Percentiles rank a stretch among this genome's conserved stretches.
These are phyloP conservation scores for Globisporangium recalcitrans DNA, from an alignment of 352 stramenopile species.

Conservation along the genomic window DNA sequence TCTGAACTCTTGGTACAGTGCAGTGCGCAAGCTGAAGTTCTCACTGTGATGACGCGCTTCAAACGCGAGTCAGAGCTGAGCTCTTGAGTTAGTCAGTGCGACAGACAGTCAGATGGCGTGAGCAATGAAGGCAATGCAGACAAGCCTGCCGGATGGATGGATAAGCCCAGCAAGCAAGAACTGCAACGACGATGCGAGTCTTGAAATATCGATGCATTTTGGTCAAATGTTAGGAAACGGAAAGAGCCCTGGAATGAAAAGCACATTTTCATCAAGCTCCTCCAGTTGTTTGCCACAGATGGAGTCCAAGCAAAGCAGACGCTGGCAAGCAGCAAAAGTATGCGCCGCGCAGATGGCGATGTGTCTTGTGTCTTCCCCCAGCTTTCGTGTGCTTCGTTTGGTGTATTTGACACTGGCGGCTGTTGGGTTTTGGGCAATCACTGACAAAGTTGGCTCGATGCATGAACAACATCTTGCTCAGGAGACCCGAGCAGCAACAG, in stretches of 20 bases:
- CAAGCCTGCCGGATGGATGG: not conserved
- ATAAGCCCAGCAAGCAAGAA: not conserved
- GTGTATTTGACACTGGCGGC: too few species aligned
- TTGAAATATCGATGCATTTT: not conserved
- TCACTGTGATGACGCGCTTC: not conserved
- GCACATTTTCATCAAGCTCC: not conserved
- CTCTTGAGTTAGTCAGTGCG: not conserved
- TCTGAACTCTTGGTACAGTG: conserved; percentile 1
- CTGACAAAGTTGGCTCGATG: too few species aligned
- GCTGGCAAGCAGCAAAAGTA: not conserved
- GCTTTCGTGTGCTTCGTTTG: not conserved
- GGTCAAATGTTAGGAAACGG: not conserved
- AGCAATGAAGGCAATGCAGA: not conserved
- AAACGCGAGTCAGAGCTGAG: not conserved
- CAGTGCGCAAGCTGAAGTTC: not conserved
- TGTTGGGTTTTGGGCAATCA: not conserved
- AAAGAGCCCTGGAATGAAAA: not conserved
- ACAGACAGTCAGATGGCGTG: not conserved
- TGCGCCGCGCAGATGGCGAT: not conserved
- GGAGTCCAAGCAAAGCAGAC: not conserved
- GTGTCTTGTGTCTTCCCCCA: too few species aligned
- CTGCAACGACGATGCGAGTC: not conserved
- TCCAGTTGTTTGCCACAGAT: not conserved
- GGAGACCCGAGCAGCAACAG: not conserved
- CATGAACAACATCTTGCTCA: not conserved